These are phyloP conservation scores for Globisporangium emineosum DNA, from an alignment of 352 stramenopile genomes.

Conservation along the genomic window DNA sequence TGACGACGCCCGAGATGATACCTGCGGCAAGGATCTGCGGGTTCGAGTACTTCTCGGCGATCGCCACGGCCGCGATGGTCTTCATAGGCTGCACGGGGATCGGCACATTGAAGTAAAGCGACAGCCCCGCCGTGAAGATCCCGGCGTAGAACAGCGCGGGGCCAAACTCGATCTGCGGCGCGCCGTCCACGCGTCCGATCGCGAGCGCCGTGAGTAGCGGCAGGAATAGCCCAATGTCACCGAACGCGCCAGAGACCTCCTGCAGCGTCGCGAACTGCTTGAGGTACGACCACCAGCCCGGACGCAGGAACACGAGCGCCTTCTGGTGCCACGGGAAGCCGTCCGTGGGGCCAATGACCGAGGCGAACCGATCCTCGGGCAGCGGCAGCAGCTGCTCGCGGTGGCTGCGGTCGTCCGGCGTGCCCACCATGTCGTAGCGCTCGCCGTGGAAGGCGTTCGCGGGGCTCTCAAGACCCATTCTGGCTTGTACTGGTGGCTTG, in stretches of 20 bases:
- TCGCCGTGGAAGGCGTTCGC: conserved; percentile 19
- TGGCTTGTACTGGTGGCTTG: background rate
- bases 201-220: conserved; percentile 91
- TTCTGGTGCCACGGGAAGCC: conserved; percentile 44
- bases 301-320: conserved; percentile 53
- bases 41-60: conserved; percentile 78
- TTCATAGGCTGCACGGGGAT: conserved; percentile 97
- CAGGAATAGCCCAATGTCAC: conserved; percentile 93
- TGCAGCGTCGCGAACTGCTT: conserved; percentile 68
- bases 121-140: conserved; percentile 83
- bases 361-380: conserved; percentile 24
- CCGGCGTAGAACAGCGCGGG: conserved; percentile 92
- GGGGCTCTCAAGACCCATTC: conserved; percentile 19
- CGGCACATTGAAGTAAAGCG: conserved; percentile 87
- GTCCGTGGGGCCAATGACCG: conserved; percentile 47
- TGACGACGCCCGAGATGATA: conserved; percentile 72
- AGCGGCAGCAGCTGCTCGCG: conserved; percentile 36
- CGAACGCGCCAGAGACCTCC: conserved; percentile 89
- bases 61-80: conserved; percentile 88
- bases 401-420: conserved; percentile 4
- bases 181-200: conserved; percentile 61
- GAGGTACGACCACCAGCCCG: conserved; percentile 51
- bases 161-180: conserved; percentile 82
- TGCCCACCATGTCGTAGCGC: conserved; percentile 13
- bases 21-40: conserved; percentile 83